A percentile compares a stretch with the other conserved stretches of the same genome.
These are phyloP conservation scores for Amphicarpaea edgeworthii DNA, from an alignment of 306 rosid genomes.

Conservation along the genomic window DNA sequence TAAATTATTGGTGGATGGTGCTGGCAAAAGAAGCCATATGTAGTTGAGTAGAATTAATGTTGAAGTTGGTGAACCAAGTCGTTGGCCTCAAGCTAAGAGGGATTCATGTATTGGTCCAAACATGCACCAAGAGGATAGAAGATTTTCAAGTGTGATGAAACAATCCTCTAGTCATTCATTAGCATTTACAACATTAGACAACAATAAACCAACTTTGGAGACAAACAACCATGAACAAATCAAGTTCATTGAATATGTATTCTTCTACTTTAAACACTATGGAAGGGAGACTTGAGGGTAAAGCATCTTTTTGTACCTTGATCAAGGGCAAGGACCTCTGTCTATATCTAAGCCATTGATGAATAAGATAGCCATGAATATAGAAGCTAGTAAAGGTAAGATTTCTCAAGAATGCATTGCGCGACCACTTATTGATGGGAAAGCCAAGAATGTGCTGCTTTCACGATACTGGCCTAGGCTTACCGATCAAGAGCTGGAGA, in stretches of 20 bases:
- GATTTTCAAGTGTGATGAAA: slow-evolving; percentile 60
- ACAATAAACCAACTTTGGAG: slow-evolving; percentile 57
- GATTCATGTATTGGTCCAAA: slow-evolving; percentile 55
- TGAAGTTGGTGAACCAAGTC: slow-evolving; percentile 70
- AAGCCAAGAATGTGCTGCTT: slow-evolving; percentile 81
- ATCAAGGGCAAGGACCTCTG: slow-evolving; percentile 62
- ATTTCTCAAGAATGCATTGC: slow-evolving; percentile 62
- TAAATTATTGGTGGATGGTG: slow-evolving; percentile 47
- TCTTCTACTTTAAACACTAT: slow-evolving; percentile 59
- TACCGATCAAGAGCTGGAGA: slow-evolving; percentile 86
- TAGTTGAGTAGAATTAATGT: slow-evolving; percentile 66
- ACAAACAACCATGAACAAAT: slow-evolving; percentile 52
- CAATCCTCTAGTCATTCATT: slow-evolving; percentile 55
- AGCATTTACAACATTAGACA: slow-evolving; percentile 54
- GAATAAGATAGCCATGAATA: slow-evolving; percentile 46
- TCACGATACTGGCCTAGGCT: slow-evolving; percentile 98
- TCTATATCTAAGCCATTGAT: slow-evolving; percentile 69
- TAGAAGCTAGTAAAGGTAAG: slow-evolving; percentile 60
- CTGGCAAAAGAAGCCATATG: slow-evolving; percentile 69
- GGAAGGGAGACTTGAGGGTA: slow-evolving; percentile 68
- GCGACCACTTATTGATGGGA: slow-evolving; percentile 82
- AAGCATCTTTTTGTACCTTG: slow-evolving; percentile 59
- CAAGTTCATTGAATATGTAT: slow-evolving; percentile 61
- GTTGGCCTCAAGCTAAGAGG: slow-evolving; percentile 56
- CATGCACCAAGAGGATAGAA: slow-evolving; percentile 55